Evolutionary conservation across 352 stramenopile species (phyloP).

Genomic region (Phytophthora fragariae): DNA sequence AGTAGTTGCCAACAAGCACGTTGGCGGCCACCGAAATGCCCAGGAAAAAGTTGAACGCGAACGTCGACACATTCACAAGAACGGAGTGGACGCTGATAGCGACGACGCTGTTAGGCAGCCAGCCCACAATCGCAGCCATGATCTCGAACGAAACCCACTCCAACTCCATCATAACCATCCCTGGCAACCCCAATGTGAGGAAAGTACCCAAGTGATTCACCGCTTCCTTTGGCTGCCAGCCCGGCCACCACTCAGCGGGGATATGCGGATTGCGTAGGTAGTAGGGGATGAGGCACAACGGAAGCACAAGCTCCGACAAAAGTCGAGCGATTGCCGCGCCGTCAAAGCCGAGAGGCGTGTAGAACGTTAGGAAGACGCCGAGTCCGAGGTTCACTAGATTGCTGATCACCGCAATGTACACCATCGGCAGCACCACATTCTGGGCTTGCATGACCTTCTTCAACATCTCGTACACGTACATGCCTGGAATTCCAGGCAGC

Average conservation of each 20-base stretch:
- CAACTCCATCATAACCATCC: constrained; percentile 80
- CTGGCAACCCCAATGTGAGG: constrained; percentile 69
- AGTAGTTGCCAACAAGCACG: constrained; percentile 83
- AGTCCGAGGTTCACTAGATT: constrained; percentile 82
- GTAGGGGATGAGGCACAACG: constrained; percentile 67
- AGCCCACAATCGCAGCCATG: constrained; percentile 71
- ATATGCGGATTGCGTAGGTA: constrained; percentile 63
- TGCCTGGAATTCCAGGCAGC: constrained; percentile 78
- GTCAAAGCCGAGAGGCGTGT: constrained; percentile 79
- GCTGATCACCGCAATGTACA: constrained; percentile 76
- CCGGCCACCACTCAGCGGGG: constrained; percentile 62
- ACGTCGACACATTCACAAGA: constrained; percentile 64
- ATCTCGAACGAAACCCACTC: constrained; percentile 88
- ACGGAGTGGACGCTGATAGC: constrained; percentile 82
- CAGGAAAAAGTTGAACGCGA: constrained; percentile 84
- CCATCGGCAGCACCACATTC: constrained; percentile 88
- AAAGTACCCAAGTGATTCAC: constrained; percentile 67
- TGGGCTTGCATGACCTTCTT: constrained; percentile 88
- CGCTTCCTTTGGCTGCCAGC: constrained; percentile 67
- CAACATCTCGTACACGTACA: constrained; percentile 89
- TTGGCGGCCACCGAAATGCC: constrained; percentile 83
- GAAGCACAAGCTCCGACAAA: constrained; percentile 64
- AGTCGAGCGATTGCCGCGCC: constrained; percentile 81
- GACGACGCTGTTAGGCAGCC: constrained; percentile 67
- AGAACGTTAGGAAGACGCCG: constrained; percentile 83